phyloP scores from a whole-genome alignment of 192 early-diverging fungal species.

The Coemansia sp. region DNA sequence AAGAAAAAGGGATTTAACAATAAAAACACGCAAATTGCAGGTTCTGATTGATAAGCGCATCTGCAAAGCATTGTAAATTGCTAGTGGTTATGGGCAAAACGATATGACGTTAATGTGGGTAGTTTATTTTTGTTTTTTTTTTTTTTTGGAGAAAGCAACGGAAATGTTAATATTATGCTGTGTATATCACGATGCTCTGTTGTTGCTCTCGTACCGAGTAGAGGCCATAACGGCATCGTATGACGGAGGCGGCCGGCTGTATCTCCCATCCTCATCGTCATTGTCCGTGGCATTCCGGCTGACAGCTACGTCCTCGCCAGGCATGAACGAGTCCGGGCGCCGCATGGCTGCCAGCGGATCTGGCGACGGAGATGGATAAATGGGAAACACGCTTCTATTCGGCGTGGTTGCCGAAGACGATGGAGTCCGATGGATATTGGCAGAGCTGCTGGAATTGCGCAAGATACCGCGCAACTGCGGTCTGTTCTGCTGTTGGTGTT shows the following conservation, averaged over 20 bases:
- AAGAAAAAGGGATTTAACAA: background rate
- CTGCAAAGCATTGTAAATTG: background rate
- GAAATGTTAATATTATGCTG: background rate
- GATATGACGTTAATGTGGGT: background rate
- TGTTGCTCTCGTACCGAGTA: background rate
- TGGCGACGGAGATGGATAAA: background rate
- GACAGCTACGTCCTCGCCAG: background rate
- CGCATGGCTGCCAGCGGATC: background rate
- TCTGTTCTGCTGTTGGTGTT: too few species aligned
- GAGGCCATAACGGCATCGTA: slow-evolving; percentile 3
- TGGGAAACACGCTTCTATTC: background rate
- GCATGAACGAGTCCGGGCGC: slow-evolving; percentile 4
- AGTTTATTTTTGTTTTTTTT: background rate
- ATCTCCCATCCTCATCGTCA: background rate
- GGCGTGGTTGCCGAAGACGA: background rate
- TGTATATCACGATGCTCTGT: background rate
- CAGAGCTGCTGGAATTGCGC: background rate
- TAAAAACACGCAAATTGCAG: background rate
- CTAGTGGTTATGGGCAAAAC: background rate
- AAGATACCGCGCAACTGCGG: background rate
- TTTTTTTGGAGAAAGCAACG: background rate
- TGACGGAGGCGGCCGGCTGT: slow-evolving; percentile 6
- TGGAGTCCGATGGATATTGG: background rate
- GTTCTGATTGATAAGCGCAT: background rate
- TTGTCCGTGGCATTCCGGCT: background rate